Evolutionary conservation across 2,329 filamentous ascomycete species (phyloP).

Genomic region (Trichoderma brevicompactum): DNA sequence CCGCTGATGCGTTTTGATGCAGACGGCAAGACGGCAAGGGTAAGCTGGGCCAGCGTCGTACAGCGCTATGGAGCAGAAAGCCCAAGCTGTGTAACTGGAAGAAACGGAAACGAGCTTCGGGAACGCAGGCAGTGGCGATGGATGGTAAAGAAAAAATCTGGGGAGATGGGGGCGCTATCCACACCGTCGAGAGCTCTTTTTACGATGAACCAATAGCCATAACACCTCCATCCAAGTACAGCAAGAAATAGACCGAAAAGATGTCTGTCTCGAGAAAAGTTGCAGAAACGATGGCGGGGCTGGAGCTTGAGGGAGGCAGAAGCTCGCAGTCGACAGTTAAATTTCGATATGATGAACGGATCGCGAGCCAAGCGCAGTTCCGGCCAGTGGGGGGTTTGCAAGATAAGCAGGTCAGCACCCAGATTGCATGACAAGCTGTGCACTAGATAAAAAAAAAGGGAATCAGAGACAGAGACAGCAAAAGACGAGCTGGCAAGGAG

Average conservation of each 20-base stretch:
- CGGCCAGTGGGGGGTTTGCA: not conserved
- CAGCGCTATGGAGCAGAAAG: not conserved
- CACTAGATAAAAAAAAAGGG: not conserved
- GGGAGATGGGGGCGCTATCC: constrained; percentile 11
- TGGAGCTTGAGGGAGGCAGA: not conserved
- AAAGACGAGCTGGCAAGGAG: not conserved
- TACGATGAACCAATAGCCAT: constrained; percentile 27
- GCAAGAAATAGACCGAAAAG: not conserved
- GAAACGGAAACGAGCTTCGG: constrained; percentile 1
- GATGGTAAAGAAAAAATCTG: not conserved
- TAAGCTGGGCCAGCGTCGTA: not conserved
- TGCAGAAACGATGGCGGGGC: constrained; percentile 2
- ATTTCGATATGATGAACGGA: constrained; percentile 1
- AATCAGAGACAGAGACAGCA: not conserved
- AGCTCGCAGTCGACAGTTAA: not conserved
- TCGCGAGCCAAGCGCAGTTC: constrained; percentile 1
- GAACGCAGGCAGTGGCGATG: constrained; percentile 1
- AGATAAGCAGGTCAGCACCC: constrained; percentile 2
- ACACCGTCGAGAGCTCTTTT: constrained; percentile 5
- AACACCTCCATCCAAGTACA: constrained; percentile 4
- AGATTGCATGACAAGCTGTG: not conserved
- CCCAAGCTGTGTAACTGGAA: not conserved
- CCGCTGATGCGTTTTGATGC: not conserved
- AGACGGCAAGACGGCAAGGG: not conserved
- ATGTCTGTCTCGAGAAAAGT: not conserved